Evolutionary conservation across 2,329 filamentous ascomycete species (phyloP).

Genomic region (Apiospora malaysiana): DNA sequence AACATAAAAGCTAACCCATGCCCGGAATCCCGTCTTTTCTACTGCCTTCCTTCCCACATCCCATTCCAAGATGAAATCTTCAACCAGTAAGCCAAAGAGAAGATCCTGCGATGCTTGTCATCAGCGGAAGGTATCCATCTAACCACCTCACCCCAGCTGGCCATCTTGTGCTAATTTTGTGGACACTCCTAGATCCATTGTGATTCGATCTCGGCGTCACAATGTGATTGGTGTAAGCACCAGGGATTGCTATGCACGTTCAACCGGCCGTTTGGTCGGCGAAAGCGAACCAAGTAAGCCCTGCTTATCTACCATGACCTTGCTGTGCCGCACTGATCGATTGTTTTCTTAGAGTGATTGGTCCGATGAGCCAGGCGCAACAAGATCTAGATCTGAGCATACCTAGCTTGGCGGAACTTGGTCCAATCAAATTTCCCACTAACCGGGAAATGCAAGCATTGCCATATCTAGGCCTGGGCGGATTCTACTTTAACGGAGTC

Average conservation of each 20-base stretch:
- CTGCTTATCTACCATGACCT: not conserved
- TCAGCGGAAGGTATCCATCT: not conserved
- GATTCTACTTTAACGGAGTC: constrained; percentile 54
- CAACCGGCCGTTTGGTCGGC: not conserved
- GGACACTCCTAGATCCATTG: not conserved
- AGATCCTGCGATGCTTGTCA: not conserved
- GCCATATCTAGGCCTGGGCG: constrained; percentile 33
- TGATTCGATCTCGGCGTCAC: not conserved
- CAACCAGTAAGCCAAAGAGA: not conserved
- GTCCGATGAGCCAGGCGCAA: not conserved
- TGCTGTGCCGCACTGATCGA: not conserved
- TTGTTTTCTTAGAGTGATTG: not conserved
- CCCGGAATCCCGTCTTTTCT: not conserved
- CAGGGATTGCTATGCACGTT: not conserved
- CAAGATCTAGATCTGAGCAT: not conserved
- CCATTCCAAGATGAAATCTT: not conserved
- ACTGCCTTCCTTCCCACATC: not conserved
- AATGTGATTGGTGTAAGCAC: constrained; percentile 1
- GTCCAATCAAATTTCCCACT: not conserved
- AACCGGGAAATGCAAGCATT: not conserved
- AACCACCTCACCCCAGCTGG: not conserved
- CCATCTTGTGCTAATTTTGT: not conserved
- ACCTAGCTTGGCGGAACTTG: not conserved
- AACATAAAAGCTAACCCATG: not conserved
- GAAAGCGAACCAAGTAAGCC: not conserved